These are phyloP conservation scores for Solidago caesia DNA, from an alignment of 129 eudicot species.

Conservation along the genomic window DNA sequence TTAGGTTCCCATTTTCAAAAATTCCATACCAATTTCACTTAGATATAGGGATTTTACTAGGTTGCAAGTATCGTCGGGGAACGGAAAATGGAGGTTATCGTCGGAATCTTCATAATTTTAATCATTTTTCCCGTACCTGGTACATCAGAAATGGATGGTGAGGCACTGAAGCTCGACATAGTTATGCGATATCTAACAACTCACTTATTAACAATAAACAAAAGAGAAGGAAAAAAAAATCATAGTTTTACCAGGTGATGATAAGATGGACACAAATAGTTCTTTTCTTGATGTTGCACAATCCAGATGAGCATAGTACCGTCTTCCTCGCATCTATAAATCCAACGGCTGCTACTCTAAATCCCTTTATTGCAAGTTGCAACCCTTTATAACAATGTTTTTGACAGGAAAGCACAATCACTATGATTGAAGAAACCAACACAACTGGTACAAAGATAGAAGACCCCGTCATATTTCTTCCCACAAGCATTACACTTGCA, in stretches of 20 bases:
- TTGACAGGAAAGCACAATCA: conserved; percentile 17
- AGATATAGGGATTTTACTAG: neutral
- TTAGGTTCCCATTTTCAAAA: neutral
- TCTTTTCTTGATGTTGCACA: conserved; percentile 1
- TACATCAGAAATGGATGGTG: neutral
- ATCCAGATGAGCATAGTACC: neutral
- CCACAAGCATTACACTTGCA: no score
- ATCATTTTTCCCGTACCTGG: neutral
- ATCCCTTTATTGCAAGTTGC: no score
- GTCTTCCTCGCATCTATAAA: neutral
- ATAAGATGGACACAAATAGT: conserved; percentile 6
- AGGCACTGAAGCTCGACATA: neutral
- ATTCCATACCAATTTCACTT: neutral
- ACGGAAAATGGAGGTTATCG: conserved; percentile 5
- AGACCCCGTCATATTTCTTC: no score
- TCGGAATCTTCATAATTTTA: neutral
- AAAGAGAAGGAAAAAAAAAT: neutral
- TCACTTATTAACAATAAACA: neutral
- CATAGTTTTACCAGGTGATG: neutral
- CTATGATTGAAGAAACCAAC: neutral
- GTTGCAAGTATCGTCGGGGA: neutral
- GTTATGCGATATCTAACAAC: neutral
- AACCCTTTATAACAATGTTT: neutral
- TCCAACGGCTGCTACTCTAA: no score
- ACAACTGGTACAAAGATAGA: neutral